Evolutionary conservation across 768 basidiomycete genomes (phyloP).

Genomic region (Boletellus sp.): DNA sequence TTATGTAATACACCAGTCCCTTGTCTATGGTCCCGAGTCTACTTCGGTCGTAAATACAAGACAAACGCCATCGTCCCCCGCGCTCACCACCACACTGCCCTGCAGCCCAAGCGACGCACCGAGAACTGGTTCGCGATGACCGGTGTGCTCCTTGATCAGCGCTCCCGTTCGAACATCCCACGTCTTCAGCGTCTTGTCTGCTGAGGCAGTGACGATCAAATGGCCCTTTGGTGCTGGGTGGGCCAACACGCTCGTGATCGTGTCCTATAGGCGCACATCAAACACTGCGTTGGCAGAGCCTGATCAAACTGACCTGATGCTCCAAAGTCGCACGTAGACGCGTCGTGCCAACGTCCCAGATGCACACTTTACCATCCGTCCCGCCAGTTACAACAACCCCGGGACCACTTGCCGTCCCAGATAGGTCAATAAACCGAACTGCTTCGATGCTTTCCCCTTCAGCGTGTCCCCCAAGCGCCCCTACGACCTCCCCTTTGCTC

Average conservation of each 20-base stretch:
- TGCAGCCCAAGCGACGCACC: constrained; percentile 66
- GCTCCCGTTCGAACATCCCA: constrained; percentile 91
- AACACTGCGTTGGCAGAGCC: neutral
- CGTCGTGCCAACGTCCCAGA: constrained; percentile 93
- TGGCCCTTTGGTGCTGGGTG: constrained; percentile 74
- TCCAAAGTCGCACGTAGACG: constrained; percentile 75
- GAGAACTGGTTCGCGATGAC: constrained; percentile 77
- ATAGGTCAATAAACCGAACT: constrained; percentile 76
- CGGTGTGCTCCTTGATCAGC: constrained; percentile 74
- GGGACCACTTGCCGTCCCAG: constrained; percentile 49
- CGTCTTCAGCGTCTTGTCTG: constrained; percentile 80
- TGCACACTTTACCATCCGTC: constrained; percentile 90
- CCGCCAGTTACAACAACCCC: constrained; percentile 75
- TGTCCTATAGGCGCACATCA: constrained; percentile 55
- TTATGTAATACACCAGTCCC: constrained; percentile 17
- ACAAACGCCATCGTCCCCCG: constrained; percentile 86
- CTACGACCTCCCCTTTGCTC: constrained; percentile 79
- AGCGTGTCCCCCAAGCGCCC: constrained; percentile 75
- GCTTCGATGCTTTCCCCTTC: constrained; percentile 89
- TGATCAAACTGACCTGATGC: constrained; percentile 61
- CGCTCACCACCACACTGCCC: constrained; percentile 78
- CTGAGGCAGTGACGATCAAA: constrained; percentile 80
- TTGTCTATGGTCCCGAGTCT: constrained; percentile 10
- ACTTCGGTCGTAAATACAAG: constrained; percentile 72
- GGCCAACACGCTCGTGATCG: constrained; percentile 74